phyloP scores from a whole-genome alignment of 805 yeast genomes.

The Schwanniomyces yamadae region DNA sequence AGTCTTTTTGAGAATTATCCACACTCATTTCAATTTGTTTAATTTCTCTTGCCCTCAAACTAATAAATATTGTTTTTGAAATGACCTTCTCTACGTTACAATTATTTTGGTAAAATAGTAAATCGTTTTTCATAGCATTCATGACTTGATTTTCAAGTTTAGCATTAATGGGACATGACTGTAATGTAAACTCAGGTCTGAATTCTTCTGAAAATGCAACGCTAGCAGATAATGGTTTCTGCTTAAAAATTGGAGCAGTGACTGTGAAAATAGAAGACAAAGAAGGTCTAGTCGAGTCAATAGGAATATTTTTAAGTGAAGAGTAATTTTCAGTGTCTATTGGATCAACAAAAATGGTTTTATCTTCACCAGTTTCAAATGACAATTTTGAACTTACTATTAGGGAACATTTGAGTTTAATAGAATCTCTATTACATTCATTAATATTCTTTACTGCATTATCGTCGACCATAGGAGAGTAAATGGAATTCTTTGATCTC shows the following conservation, averaged over 20 bases:
- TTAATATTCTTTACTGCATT: slow-evolving; percentile 14
- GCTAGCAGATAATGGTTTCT: slow-evolving; percentile 26
- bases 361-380: background rate
- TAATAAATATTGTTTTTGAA: slow-evolving; percentile 41
- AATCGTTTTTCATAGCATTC: slow-evolving; percentile 53
- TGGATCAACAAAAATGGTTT: slow-evolving; percentile 7
- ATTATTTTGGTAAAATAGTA: slow-evolving; percentile 42
- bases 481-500: slow-evolving; percentile 24
- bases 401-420: slow-evolving; percentile 19
- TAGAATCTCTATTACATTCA: slow-evolving; percentile 18
- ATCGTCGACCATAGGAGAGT: slow-evolving; percentile 18
- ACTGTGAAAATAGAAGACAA: background rate
- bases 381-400: slow-evolving; percentile 20
- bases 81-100: slow-evolving; percentile 28
- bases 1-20: slow-evolving; percentile 14
- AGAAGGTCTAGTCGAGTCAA: background rate
- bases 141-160: slow-evolving; percentile 51
- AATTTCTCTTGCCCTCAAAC: slow-evolving; percentile 45
- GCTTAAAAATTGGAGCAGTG: slow-evolving; percentile 12
- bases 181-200: slow-evolving; percentile 52
- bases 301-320: background rate
- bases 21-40: slow-evolving; percentile 41
- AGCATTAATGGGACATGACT: slow-evolving; percentile 52
- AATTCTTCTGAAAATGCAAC: slow-evolving; percentile 50
- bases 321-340: background rate